phyloP scores from a whole-genome alignment of 1,139 yeast genomes.

The Pneumocystis canis region DNA sequence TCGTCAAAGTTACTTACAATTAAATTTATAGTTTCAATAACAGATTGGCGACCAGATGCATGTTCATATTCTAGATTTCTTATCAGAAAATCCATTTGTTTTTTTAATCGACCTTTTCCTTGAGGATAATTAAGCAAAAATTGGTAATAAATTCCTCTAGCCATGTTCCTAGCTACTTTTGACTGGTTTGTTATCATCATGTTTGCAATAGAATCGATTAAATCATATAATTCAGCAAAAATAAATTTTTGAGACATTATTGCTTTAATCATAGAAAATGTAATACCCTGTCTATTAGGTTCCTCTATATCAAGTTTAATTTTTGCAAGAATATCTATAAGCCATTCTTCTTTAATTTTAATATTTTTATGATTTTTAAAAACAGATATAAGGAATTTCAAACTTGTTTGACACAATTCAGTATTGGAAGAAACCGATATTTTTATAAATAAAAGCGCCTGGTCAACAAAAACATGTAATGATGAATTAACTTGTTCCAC shows the following conservation, averaged over 20 bases:
- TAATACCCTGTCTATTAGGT: conserved; percentile 76
- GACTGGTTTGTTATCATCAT: conserved; percentile 87
- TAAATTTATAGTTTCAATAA: conserved; percentile 68
- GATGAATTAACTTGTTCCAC: conserved; percentile 11
- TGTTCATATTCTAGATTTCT: conserved; percentile 75
- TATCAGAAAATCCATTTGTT: conserved; percentile 70
- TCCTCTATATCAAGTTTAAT: conserved; percentile 82
- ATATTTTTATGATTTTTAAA: conserved; percentile 56
- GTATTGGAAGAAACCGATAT: conserved; percentile 66
- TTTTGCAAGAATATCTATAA: conserved; percentile 61
- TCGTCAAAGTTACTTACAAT: conserved; percentile 53
- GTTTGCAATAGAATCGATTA: conserved; percentile 65
- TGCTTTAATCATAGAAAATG: conserved; percentile 69
- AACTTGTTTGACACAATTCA: conserved; percentile 69
- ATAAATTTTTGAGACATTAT: conserved; percentile 56
- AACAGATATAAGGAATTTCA: conserved; percentile 59
- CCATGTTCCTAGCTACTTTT: conserved; percentile 66
- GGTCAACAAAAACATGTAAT: conserved; percentile 24
- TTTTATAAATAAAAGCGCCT: conserved; percentile 51
- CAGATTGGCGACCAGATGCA: conserved; percentile 75
- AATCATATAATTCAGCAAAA: conserved; percentile 81
- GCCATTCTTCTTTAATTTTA: conserved; percentile 52
- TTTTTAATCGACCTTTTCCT: conserved; percentile 70
- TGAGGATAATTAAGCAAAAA: conserved; percentile 92
- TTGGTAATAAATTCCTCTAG: conserved; percentile 70